Conservation (phyloP, 305 asterid genomes). For the Petunia hybrid region DNA sequence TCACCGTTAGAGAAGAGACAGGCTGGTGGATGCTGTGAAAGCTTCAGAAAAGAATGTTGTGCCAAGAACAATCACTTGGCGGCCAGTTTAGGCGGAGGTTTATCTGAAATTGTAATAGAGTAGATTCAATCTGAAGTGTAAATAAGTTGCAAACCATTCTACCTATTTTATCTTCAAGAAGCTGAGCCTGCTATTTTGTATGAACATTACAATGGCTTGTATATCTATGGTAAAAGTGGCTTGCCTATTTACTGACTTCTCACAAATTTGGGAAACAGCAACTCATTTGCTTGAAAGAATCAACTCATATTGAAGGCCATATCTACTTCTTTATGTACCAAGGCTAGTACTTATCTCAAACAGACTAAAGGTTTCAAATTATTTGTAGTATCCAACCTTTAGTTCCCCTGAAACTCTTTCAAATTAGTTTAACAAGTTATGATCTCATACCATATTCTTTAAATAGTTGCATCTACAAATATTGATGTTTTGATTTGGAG, state of each 20-base stretch:
- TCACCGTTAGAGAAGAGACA: slow-evolving; percentile 35
- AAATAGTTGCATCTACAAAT: not conserved
- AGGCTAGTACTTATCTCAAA: not conserved
- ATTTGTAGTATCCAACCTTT: not conserved
- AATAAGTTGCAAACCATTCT: slow-evolving; percentile 15
- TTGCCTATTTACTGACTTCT: not conserved
- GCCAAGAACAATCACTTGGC: slow-evolving; percentile 44
- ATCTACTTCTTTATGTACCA: not conserved
- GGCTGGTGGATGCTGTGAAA: slow-evolving; percentile 59
- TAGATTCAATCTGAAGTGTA: slow-evolving; percentile 32
- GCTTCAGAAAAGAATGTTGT: slow-evolving; percentile 58
- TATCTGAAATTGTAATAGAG: slow-evolving; percentile 58
- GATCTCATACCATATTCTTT: too few species aligned
- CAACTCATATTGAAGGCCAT: not conserved
- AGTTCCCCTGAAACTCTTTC: too few species aligned
- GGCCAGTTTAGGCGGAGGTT: slow-evolving; percentile 46
- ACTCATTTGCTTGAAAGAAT: not conserved
- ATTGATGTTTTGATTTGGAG: not conserved
- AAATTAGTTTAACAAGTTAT: too few species aligned
- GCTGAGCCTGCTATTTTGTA: not conserved
- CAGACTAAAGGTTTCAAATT: not conserved
- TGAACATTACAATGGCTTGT: not conserved
- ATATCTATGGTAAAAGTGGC: not conserved
- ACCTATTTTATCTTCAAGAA: slow-evolving; percentile 29
- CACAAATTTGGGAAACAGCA: not conserved